Conservation (phyloP, 441 rosid species). For the Metrosideros polymorpha region DNA sequence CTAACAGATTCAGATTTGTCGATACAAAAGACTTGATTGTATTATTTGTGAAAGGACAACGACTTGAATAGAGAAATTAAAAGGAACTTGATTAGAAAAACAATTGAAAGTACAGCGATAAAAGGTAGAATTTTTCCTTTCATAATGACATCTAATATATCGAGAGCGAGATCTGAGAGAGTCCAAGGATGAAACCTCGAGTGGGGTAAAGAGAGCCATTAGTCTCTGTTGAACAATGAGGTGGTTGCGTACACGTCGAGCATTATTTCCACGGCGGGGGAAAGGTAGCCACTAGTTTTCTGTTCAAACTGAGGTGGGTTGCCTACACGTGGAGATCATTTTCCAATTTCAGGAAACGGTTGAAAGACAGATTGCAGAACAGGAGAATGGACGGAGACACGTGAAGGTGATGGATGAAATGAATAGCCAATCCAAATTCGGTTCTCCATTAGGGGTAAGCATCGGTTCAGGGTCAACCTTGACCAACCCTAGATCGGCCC, state of each 20-base stretch:
- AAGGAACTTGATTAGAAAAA: background rate
- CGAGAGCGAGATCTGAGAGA: background rate
- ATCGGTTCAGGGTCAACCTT: too few species aligned
- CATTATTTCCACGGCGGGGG: background rate
- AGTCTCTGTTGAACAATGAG: background rate
- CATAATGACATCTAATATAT: background rate
- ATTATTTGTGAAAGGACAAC: background rate
- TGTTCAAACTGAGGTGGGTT: background rate
- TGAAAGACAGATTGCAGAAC: background rate
- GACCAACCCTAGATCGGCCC: too few species aligned
- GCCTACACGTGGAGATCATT: background rate
- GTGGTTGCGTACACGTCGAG: background rate
- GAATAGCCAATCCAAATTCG: too few species aligned
- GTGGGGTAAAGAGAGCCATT: background rate
- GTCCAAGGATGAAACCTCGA: background rate
- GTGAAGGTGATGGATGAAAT: background rate
- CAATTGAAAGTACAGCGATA: background rate
- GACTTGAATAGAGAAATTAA: background rate
- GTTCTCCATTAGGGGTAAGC: too few species aligned
- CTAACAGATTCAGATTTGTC: background rate
- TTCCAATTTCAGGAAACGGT: background rate
- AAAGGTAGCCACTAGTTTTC: background rate
- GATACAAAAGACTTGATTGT: background rate
- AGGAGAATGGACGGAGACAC: background rate
- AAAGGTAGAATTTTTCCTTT: background rate